Conservation (phyloP, 2,329 filamentous ascomycete genomes). For the Phaeomoniella chlamydospora region DNA sequence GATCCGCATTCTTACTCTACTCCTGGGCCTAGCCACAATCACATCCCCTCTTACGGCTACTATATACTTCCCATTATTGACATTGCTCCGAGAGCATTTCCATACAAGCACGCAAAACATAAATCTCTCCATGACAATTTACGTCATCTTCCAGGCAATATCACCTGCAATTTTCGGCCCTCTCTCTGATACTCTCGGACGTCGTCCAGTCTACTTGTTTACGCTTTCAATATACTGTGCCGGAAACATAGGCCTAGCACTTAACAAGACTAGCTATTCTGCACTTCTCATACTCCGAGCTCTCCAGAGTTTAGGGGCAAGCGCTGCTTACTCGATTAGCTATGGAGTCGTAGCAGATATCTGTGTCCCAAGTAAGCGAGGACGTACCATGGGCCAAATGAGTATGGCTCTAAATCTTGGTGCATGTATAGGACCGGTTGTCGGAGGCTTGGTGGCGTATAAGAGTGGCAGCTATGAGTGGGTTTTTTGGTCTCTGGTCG, state of each 20-base stretch:
- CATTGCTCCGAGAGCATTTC: constrained; percentile 4
- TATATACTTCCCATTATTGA: constrained; percentile 6
- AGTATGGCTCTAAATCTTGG: constrained; percentile 8
- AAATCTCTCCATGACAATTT: constrained; percentile 7
- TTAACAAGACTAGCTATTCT: constrained; percentile 7
- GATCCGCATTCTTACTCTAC: constrained; percentile 3
- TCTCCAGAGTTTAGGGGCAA: constrained; percentile 10
- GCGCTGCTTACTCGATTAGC: constrained; percentile 6
- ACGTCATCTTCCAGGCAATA: constrained; percentile 9
- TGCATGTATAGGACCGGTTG: constrained; percentile 8
- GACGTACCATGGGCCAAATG: constrained; percentile 9
- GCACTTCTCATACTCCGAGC: constrained; percentile 7
- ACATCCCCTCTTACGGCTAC: constrained; percentile 7
- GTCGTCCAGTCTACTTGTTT: constrained; percentile 7
- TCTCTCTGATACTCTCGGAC: constrained; percentile 8
- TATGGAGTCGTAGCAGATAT: constrained; percentile 11
- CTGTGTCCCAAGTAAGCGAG: constrained; percentile 6
- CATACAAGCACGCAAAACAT: constrained; percentile 4
- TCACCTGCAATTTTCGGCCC: constrained; percentile 7
- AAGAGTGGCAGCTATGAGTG: constrained; percentile 8
- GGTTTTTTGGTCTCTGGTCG: constrained; percentile 12
- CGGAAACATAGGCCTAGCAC: constrained; percentile 9
- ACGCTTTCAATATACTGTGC: constrained; percentile 8
- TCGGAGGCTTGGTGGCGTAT: constrained; percentile 11
- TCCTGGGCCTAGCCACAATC: constrained; percentile 6